phyloP scores from a whole-genome alignment of 2,329 filamentous ascomycete genomes.

The Furcasterigmium furcatum region DNA sequence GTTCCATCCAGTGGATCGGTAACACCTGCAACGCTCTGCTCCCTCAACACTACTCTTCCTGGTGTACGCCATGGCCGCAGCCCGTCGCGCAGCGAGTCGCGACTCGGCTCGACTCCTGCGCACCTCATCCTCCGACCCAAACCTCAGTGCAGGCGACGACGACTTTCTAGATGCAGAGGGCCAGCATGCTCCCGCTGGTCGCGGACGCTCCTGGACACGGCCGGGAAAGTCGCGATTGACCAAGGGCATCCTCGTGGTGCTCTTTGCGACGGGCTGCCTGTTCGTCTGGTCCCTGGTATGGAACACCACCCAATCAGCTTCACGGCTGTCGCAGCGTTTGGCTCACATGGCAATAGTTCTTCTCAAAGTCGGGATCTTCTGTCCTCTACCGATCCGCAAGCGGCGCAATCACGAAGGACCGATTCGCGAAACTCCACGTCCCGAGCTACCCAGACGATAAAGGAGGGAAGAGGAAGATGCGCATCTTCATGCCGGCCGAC shows the following conservation, averaged over 20 bases:
- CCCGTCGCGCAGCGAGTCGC: background rate
- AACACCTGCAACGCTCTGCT: too few species aligned
- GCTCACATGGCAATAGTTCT: too few species aligned
- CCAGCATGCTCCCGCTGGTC: background rate
- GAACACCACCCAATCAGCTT: too few species aligned
- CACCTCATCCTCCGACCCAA: background rate
- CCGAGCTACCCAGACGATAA: background rate
- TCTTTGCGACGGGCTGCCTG: background rate
- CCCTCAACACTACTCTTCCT: too few species aligned
- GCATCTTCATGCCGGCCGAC: slow-evolving; percentile 35
- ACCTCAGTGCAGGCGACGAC: background rate
- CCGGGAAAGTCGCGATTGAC: background rate
- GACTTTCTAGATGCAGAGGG: background rate
- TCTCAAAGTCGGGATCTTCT: background rate
- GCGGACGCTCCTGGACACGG: background rate
- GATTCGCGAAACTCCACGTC: background rate
- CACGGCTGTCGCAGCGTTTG: too few species aligned
- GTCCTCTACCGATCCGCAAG: background rate
- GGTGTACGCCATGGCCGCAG: background rate
- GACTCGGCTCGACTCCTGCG: too few species aligned
- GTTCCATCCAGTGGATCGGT: too few species aligned
- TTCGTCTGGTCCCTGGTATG: too few species aligned
- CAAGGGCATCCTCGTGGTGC: background rate
- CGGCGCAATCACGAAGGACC: background rate
- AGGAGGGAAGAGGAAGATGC: slow-evolving; percentile 19